phyloP scores from a whole-genome alignment of 495 filamentous ascomycete species.

The Achaetomiella virescens region DNA sequence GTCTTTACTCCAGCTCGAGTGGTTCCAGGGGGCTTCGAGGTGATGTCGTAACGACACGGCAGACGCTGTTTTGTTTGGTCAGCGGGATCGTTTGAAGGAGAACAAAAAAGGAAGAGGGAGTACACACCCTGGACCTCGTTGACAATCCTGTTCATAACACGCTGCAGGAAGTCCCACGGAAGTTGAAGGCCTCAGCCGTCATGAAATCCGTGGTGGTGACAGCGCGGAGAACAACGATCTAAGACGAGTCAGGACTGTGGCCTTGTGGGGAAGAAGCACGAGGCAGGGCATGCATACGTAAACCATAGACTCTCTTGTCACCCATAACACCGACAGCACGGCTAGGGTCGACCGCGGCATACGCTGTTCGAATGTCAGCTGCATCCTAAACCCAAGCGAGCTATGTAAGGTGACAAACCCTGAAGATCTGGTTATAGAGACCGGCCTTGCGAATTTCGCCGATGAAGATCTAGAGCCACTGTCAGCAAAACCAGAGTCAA shows the following conservation, averaged over 20 bases:
- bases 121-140: conserved; percentile 75
- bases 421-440: conserved; percentile 60
- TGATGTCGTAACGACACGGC: conserved; percentile 52
- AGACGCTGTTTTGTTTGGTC: conserved; percentile 11
- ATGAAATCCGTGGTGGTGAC: conserved; percentile 72
- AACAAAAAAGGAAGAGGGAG: conserved; percentile 25
- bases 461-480: conserved; percentile 61
- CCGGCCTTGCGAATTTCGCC: conserved; percentile 77
- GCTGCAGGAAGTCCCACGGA: conserved; percentile 59
- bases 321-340: conserved; percentile 67
- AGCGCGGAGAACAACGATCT: conserved; percentile 52
- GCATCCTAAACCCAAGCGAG: background rate
- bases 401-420: background rate
- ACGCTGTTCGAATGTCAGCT: conserved; percentile 44
- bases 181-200: conserved; percentile 65
- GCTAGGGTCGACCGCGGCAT: conserved; percentile 65
- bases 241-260: background rate
- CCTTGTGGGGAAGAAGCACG: background rate
- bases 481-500: background rate
- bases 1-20: conserved; percentile 18
- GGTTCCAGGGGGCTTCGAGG: conserved; percentile 69
- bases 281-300: conserved; percentile 16
- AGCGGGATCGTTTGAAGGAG: background rate
- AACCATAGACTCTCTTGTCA: conserved; percentile 40
- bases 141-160: conserved; percentile 64